Evolutionary conservation across 139 green algal genomes (phyloP), one percentile per base, ranked within the genome.

Genomic region (Coccomyxa sp.): DNA sequence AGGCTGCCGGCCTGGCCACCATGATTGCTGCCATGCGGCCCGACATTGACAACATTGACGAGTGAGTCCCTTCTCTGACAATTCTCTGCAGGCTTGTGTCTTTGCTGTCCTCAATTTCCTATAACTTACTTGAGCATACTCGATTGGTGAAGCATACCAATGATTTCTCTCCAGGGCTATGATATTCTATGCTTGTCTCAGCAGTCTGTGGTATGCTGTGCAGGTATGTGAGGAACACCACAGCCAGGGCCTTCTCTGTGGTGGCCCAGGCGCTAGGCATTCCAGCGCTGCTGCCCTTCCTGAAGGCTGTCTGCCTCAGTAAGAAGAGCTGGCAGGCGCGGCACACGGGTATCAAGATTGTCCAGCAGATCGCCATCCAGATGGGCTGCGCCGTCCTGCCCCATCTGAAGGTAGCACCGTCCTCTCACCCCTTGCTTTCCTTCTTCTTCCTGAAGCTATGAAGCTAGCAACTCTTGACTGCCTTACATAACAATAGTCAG

Each of bases 281-380:
- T 79, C 95, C 95, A 9, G 91, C 94, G 33, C 88, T 99, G 82
- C 87, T 99, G 79, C 97, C 96, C 64, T 99, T 99, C 90, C 89
- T 99, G 29, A 98, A 98, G 87, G 97, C 97, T 38, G 97, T 99
- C 75, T 99, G 97, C 83, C 85, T 96, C 86, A 94, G 83, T 73
- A 98, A 99, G 85, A 98, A 99, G 90, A 92, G 81, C 34, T 98
- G 95, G 94, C 94, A 98, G 82, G 95, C 96, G 70, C 87, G 96
- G 33, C 96, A 99, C 85, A 99, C 96, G 31, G 96, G 97, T 73
- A 97, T 99, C 92, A 99, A 99, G 88, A 98, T 99, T 79, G 90
- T 98, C 76, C 96, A 99, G 90, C 95, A 99, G 87, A 98, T 98
- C 73, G 91, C 95, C 76, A 99, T 99, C 80, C 88, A 99, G 40